Evolutionary conservation across 2,329 filamentous ascomycete species (phyloP), one percentile per base, ranked within the genome.

Genomic region (Didymella lethalis): DNA sequence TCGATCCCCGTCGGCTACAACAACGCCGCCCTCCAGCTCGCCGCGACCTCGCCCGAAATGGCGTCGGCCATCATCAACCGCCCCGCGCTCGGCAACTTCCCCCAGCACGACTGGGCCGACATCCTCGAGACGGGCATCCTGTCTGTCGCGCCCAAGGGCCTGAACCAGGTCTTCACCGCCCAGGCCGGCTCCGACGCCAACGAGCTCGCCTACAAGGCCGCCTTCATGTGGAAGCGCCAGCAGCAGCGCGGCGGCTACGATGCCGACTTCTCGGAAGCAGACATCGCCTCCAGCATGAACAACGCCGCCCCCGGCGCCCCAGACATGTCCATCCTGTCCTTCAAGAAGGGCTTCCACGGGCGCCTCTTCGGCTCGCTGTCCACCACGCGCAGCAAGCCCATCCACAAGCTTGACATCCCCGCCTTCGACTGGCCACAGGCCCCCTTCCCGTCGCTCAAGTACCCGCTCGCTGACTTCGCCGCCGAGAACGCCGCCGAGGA

Each of bases 351-450:
- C 62, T 97, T 97, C 85, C 93, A 97, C 81, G 93, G 93, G 67
- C 92, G 93, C 65, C 86, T 96, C 46, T 96, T 97, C 70, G 93
- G 92, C 73, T 90, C 86, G 58, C 85, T 97, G 55, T 94, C 91
- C 62, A 96, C 92, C 57, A 97, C 93, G 14, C 90, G 93, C 75
- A 93, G 90, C 79, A 97, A 97, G 85, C 87, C 93, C 46, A 93
- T 97, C 77, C 93, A 97, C 84, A 97, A 97, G 82, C 83, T 97
- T 69, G 93, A 97, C 75, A 96, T 97, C 69, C 93, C 93, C 25
- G 91, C 93, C 72, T 97, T 97, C 73, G 90, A 97, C 84, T 97
- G 93, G 93, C 93, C 93, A 28, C 91, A 94, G 78, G 92, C 92
- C 18, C 87, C 90, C 55, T 97, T 97, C 85, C 93, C 93, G 10